Evolutionary conservation across 2,329 filamentous ascomycete genomes (phyloP), one percentile per base, ranked within the genome.

Genomic region (Colletotrichum theobromicola): DNA sequence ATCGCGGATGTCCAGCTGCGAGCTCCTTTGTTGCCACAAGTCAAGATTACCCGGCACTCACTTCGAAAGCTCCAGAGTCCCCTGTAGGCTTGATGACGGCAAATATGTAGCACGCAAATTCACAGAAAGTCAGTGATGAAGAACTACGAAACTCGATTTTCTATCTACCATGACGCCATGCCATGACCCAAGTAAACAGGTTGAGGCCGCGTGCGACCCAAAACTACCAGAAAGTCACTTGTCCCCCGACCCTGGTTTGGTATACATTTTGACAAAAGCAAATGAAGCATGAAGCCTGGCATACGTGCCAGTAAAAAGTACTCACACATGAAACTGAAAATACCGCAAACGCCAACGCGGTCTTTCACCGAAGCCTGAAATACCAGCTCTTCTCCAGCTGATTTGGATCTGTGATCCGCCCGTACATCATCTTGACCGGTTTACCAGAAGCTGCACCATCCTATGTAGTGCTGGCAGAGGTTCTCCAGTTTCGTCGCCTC

Each of bases 361-460:
- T 37, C 57, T 28, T 9, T n/a, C 37, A 53, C 30, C 37, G 6
- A 24, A n/a, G 21, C 62, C 46, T 26, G 15, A 32, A 34, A 60
- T 53, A 16, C n/a, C 58, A n/a, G 34, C 35, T 16, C 26, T 53
- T 68, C 28, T 4, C 16, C n/a, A 9, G 37, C 30, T 55, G 8
- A 30, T 18, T 35, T n/a, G 8, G 26, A 21, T 8, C 28, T 42
- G 13, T 16, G 15, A 24, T 4, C 50, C 60, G 21, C 26, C 57
- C 26, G 7, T 53, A 26, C 42, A 24, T 15, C 28, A 24, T 46
- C 7, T 16, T 50, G 7, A 18, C 32, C 28, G 69, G 63, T 72
- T 82, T 85, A 98, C 96, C 96, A 98, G 89, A 98, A 98, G 85
- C 95, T 97, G 86, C 96, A 98, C 96, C 96, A 98, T 77, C 97